A percentile compares a stretch with the other conserved stretches of the same genome.
Conservation (phyloP, 75 land plant species). For the Pseudotsuga menziesii region DNA sequence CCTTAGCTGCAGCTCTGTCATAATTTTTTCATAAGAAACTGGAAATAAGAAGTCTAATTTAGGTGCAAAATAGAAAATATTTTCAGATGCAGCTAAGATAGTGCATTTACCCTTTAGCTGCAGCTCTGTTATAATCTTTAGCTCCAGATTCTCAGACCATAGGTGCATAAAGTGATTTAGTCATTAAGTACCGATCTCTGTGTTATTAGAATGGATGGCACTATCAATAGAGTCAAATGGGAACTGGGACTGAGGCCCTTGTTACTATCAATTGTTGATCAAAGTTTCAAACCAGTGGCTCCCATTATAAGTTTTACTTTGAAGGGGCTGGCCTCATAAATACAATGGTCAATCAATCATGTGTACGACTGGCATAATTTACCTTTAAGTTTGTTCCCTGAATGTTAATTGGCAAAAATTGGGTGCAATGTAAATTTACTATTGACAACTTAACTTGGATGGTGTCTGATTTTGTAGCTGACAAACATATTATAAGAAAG, state of each 20-base stretch:
- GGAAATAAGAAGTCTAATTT: too few relatives aligned
- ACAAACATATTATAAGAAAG: not conserved
- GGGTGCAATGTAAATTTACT: not conserved
- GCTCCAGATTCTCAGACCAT: too few relatives aligned
- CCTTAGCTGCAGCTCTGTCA: too few relatives aligned
- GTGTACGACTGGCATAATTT: not conserved
- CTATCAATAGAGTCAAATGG: not conserved
- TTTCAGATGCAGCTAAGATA: too few relatives aligned
- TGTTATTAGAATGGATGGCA: too few relatives aligned
- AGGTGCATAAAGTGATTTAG: too few relatives aligned
- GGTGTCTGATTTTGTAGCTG: not conserved
- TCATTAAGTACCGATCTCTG: too few relatives aligned
- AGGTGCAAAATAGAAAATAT: too few relatives aligned
- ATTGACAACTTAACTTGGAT: not conserved
- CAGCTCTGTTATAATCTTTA: too few relatives aligned
- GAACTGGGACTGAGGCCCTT: not conserved
- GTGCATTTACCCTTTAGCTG: too few relatives aligned
- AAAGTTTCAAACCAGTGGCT: not conserved
- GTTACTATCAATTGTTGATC: not conserved
- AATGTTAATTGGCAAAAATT: not conserved
- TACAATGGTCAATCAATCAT: not conserved
- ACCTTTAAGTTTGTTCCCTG: not conserved
- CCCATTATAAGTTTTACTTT: not conserved
- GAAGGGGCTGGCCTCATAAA: too few relatives aligned
- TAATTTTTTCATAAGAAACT: too few relatives aligned